Percentiles rank a stretch among this genome's conserved stretches.
Evolutionary conservation across 1,284 basidiomycete genomes (phyloP).

Genomic region (Schizopora paradoxa): DNA sequence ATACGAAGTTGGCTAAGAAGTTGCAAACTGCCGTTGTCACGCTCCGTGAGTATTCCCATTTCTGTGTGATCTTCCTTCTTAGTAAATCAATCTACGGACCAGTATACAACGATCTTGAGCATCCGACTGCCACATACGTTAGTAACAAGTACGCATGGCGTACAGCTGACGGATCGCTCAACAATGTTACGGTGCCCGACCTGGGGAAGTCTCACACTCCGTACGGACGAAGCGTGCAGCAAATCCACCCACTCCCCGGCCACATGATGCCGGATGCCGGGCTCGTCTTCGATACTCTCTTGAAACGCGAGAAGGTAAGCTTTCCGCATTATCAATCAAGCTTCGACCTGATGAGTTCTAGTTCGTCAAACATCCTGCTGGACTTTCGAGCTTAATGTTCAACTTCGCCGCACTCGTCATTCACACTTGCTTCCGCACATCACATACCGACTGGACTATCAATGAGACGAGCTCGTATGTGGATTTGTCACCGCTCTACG

Average conservation of each 20-base stretch:
- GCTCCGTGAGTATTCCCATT: constrained; percentile 39
- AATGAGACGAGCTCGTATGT: constrained; percentile 88
- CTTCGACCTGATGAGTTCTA: constrained; percentile 26
- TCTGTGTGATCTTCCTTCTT: background rate
- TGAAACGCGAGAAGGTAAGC: constrained; percentile 36
- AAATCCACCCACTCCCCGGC: constrained; percentile 52
- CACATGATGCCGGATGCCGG: constrained; percentile 73
- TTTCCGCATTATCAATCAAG: constrained; percentile 26
- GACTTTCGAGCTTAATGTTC: constrained; percentile 76
- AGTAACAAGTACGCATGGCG: constrained; percentile 61
- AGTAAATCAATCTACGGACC: constrained; percentile 4
- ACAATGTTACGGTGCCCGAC: constrained; percentile 66
- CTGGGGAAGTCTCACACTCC: constrained; percentile 71
- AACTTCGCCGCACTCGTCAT: constrained; percentile 78
- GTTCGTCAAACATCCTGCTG: constrained; percentile 74
- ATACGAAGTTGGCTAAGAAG: constrained; percentile 35
- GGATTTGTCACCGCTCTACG: constrained; percentile 53
- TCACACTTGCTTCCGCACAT: constrained; percentile 75
- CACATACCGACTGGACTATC: constrained; percentile 57
- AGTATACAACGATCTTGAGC: constrained; percentile 76
- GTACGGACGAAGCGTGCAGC: constrained; percentile 78
- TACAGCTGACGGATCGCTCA: constrained; percentile 66
- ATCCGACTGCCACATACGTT: constrained; percentile 66
- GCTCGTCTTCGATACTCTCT: constrained; percentile 66
- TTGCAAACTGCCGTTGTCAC: constrained; percentile 52